Base-by-base conservation (phyloP, 2,329 filamentous ascomycete genomes). In the Diaporthe citri region DNA sequence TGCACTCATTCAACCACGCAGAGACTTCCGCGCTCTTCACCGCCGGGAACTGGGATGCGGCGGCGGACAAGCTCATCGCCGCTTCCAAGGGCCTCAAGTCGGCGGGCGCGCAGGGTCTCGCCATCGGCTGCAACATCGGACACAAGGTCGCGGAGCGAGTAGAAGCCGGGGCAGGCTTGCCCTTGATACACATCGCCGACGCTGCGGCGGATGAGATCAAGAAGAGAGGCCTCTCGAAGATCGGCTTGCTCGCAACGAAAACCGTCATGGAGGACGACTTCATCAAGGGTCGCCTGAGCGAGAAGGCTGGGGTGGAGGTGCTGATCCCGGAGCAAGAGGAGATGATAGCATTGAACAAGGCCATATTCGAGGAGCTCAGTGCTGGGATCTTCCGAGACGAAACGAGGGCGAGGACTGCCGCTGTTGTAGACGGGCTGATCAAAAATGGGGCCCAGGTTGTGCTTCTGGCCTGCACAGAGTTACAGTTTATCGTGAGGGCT, bases 41-140 rank as follows among this genome's bases (percentile, higher is more conserved):
- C n/a, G 84, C 86, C 78, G 81, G 88, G 46, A 77, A 81, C 12
- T 83, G 83, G 56, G 84, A 88, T 78, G 78, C 79, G 2, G 87
- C 89, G 72, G 79, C 85, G 10, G 82, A 85, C 56, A 76, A 75
- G 9, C 83, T 87, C 73, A 81, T 86, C 59, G 77, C 80, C 60
- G 82, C 84, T 1, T 81, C 76, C 25, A 62, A 51, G 8, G 52
- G 75, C 43, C 64, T 79, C 51, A 71, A 75, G 41, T 9, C 31
- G n/a, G 73, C 71, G 9, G 78, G 78, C 17, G 78, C 77, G 7
- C 59, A 77, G 28, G 71, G 76, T 15, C 12, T 78, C 12, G 78
- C 74, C 39, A 76, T 78, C 52, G 77, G 77, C 8, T 77, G 77
- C 71, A 78, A 79, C 66, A 73, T 73, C 31, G 73, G 75, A 34